Conservation (phyloP, 1,284 basidiomycete species). For the Volvariella surrecta region DNA sequence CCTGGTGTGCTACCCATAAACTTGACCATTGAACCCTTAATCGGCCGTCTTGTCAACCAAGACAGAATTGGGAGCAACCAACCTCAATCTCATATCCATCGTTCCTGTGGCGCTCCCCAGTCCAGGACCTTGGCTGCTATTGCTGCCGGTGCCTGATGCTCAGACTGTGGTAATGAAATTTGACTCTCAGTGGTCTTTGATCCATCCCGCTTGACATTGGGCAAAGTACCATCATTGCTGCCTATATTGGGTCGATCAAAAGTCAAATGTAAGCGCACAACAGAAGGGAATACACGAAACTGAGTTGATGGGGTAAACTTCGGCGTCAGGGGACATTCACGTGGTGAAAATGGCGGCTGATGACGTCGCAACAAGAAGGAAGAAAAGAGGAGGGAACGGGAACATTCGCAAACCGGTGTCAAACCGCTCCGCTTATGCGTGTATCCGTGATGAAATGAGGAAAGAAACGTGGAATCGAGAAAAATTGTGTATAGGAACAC, state of each 20-base stretch:
- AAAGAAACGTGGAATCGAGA: not conserved
- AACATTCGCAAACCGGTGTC: no score
- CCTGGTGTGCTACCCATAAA: slow-evolving; percentile 28
- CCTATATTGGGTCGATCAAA: no score
- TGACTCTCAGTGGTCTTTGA: slow-evolving; percentile 9
- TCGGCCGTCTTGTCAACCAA: slow-evolving; percentile 34
- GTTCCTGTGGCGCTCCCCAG: no score
- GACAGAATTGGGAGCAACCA: slow-evolving; percentile 27
- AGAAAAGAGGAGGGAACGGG: not conserved
- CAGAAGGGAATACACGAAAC: no score
- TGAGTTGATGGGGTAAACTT: no score
- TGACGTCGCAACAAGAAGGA: not conserved
- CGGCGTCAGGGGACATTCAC: no score
- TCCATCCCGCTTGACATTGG: not conserved
- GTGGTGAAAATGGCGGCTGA: not conserved
- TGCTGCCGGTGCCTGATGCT: not conserved
- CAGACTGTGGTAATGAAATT: not conserved
- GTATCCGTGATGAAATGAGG: not conserved
- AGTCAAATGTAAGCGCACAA: no score
- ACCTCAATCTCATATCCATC: slow-evolving; percentile 2
- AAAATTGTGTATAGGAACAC: slow-evolving; percentile 6
- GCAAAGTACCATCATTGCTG: no score
- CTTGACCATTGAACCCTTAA: slow-evolving; percentile 50
- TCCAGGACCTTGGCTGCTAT: no score
- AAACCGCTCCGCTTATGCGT: no score